Conservation (phyloP, 305 asterid species). For the Coffea humblotiana region DNA sequence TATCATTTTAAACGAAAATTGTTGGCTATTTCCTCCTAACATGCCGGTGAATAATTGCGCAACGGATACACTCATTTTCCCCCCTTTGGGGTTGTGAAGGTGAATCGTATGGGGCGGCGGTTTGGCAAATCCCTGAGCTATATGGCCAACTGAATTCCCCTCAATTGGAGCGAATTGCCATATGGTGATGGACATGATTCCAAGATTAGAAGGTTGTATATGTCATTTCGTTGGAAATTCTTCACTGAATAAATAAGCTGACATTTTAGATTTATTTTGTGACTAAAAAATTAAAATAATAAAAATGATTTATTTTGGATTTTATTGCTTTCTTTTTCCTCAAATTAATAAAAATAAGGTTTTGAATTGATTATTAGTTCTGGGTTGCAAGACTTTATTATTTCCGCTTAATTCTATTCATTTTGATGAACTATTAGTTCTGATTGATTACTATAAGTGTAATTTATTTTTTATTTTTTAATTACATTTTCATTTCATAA, state of each 20-base stretch:
- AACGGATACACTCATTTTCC: not conserved
- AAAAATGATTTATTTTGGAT: too few species aligned
- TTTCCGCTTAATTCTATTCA: not conserved
- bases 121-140: constrained; percentile 95
- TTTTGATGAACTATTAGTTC: not conserved
- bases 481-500: not conserved
- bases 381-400: not conserved
- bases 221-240: not conserved
- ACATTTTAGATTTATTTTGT: not conserved
- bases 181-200: constrained; percentile 72
- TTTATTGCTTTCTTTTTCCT: not conserved
- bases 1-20: too few species aligned
- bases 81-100: constrained; percentile 35
- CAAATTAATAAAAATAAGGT: not conserved
- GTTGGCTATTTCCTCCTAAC: not conserved
- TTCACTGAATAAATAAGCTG: not conserved
- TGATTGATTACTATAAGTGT: not conserved
- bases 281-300: not conserved
- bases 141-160: constrained; percentile 93
- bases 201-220: constrained; percentile 48
- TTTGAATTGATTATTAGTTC: not conserved
- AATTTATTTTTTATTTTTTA: not conserved
- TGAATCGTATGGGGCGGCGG: constrained; percentile 85
- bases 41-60: not conserved
- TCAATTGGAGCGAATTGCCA: constrained; percentile 75